Evolutionary conservation across 2,329 filamentous ascomycete genomes (phyloP).

Genomic region (Plectosphaerella plurivora): DNA sequence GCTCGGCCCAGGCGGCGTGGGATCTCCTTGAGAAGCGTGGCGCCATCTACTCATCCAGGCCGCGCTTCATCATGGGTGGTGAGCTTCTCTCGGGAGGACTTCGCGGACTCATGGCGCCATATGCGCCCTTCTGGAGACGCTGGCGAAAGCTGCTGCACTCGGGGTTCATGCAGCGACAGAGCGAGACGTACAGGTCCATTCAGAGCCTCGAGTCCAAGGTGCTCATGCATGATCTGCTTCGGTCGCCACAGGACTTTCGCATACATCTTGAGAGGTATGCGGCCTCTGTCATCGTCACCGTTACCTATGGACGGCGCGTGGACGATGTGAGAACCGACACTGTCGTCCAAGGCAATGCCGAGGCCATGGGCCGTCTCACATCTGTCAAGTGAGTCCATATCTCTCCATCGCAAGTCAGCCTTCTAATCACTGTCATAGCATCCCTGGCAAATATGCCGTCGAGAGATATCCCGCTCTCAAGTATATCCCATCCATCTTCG

Average conservation of each 20-base stretch:
- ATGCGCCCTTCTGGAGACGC: slow-evolving; percentile 34
- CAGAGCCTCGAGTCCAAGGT: slow-evolving; percentile 36
- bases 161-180: slow-evolving; percentile 38
- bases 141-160: slow-evolving; percentile 37
- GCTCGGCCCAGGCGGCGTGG: slow-evolving; percentile 36
- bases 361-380: slow-evolving; percentile 37
- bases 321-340: slow-evolving; percentile 28
- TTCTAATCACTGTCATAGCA: not conserved
- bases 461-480: slow-evolving; percentile 35
- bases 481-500: slow-evolving; percentile 29
- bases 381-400: slow-evolving; percentile 31
- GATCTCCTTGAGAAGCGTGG: slow-evolving; percentile 38
- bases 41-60: slow-evolving; percentile 37
- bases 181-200: slow-evolving; percentile 34
- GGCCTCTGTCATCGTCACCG: slow-evolving; percentile 35
- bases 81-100: slow-evolving; percentile 35
- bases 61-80: slow-evolving; percentile 40
- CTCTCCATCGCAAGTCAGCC: not conserved
- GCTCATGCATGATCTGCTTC: slow-evolving; percentile 31
- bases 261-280: slow-evolving; percentile 30
- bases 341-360: slow-evolving; percentile 30
- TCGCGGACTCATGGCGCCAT: slow-evolving; percentile 38
- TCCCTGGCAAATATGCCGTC: slow-evolving; percentile 29
- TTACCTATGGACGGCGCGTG: slow-evolving; percentile 33
- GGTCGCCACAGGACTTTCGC: slow-evolving; percentile 20